Percentiles rank a stretch among this genome's conserved stretches.
Conservation (phyloP, 2,329 filamentous ascomycete species). For the Calonectria multiphialidica region DNA sequence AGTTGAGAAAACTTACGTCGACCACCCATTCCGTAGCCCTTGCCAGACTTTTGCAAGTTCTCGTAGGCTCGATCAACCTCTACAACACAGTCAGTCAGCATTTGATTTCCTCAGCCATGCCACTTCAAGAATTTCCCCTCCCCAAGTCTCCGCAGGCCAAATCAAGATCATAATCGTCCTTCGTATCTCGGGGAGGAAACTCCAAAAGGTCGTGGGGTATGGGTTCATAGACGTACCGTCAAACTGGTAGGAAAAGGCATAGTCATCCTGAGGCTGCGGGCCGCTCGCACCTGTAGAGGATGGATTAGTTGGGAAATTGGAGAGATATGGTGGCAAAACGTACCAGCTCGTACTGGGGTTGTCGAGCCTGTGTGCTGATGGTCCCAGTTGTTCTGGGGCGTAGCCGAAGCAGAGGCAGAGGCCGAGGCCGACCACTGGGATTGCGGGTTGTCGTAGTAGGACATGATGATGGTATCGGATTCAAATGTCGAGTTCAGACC, state of each 20-base stretch:
- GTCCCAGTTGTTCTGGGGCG: constrained; percentile 58
- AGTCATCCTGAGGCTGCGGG: constrained; percentile 79
- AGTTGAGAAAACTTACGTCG: constrained; percentile 85
- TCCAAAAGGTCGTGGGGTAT: not conserved
- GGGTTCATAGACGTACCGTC: constrained; percentile 75
- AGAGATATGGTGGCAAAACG: not conserved
- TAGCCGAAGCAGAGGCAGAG: constrained; percentile 22
- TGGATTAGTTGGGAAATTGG: constrained; percentile 10
- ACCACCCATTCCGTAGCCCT: constrained; percentile 80
- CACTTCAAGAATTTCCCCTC: not conserved
- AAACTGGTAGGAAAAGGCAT: constrained; percentile 88
- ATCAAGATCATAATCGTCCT: not conserved
- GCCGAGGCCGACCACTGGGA: constrained; percentile 53
- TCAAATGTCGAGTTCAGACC: constrained; percentile 32
- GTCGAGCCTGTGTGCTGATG: constrained; percentile 52
- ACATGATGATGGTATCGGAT: constrained; percentile 48
- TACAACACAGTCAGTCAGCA: constrained; percentile 55
- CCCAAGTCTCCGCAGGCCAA: not conserved
- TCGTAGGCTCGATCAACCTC: constrained; percentile 97
- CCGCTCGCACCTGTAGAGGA: constrained; percentile 75
- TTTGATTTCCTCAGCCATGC: not conserved
- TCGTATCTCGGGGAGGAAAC: not conserved
- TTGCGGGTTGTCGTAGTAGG: constrained; percentile 60
- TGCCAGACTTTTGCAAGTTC: constrained; percentile 96
- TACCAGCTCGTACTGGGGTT: constrained; percentile 57